Conservation (phyloP, 2,329 filamentous ascomycete genomes). For the Leptographium galeiforme region DNA sequence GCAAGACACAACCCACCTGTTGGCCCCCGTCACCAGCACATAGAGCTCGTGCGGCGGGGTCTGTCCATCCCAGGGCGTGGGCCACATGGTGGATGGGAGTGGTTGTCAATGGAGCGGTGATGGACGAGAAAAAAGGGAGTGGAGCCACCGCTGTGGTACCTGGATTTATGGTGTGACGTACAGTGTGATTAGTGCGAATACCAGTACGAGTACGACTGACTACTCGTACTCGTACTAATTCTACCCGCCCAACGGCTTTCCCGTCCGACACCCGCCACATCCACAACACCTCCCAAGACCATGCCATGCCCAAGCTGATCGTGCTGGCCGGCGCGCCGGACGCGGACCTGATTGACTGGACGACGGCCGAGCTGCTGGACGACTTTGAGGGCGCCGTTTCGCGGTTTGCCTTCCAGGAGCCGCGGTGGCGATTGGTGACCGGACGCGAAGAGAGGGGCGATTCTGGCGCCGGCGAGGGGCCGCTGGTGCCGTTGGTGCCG, state of each 20-base stretch:
- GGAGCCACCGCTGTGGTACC: background rate
- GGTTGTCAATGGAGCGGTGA: background rate
- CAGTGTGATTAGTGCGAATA: no score
- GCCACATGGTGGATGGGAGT: background rate
- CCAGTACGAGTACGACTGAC: no score
- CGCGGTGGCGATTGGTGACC: no score
- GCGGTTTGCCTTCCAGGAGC: constrained; percentile 4
- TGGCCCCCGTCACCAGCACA: constrained; percentile 72
- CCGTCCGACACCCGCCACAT: no score
- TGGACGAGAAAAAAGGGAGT: background rate
- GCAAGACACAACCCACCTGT: constrained; percentile 44
- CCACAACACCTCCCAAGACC: no score
- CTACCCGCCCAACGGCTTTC: no score
- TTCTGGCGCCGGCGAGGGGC: no score
- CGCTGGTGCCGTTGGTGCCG: no score
- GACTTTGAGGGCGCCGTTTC: constrained; percentile 27
- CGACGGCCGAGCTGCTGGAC: constrained; percentile 33
- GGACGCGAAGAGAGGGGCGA: no score
- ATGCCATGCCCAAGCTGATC: constrained; percentile 15
- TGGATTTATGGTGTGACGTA: no score
- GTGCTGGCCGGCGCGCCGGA: constrained; percentile 44
- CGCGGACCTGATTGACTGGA: constrained; percentile 38
- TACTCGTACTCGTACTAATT: no score
- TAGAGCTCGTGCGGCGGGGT: constrained; percentile 34
- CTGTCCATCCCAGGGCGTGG: constrained; percentile 22